Percentiles rank a stretch among this genome's conserved stretches.
Conservation (phyloP, 352 stramenopile species). For the Pelagophyceae sp. region DNA sequence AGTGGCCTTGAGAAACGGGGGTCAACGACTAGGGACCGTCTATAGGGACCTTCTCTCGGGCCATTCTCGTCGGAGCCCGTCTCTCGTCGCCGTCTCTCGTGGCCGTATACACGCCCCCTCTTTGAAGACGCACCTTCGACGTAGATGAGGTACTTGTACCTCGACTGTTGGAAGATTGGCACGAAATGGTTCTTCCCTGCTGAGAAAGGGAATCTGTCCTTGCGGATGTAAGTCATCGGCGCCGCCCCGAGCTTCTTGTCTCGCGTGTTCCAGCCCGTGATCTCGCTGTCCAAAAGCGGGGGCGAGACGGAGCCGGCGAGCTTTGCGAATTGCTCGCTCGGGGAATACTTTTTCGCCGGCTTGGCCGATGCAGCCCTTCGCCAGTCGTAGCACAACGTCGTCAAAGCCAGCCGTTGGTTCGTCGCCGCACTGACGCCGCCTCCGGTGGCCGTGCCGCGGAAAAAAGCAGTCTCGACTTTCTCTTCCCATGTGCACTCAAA, state of each 20-base stretch:
- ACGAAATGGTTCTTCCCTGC: conserved; percentile 83
- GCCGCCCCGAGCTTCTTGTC: conserved; percentile 90
- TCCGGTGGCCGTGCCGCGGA: conserved; percentile 88
- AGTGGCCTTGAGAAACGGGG: too few species aligned
- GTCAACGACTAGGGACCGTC: too few species aligned
- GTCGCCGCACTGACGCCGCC: conserved; percentile 85
- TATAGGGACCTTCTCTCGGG: too few species aligned
- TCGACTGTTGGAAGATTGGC: conserved; percentile 93
- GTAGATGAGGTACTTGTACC: conserved; percentile 94
- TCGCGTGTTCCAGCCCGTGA: conserved; percentile 88
- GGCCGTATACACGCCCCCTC: too few species aligned
- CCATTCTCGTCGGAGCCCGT: too few species aligned
- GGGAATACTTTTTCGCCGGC: background rate
- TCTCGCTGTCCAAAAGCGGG: conserved; percentile 87
- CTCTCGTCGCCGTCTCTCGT: too few species aligned
- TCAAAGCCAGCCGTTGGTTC: conserved; percentile 89
- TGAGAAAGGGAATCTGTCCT: conserved; percentile 74
- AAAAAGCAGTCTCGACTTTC: conserved; percentile 92
- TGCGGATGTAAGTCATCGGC: conserved; percentile 84
- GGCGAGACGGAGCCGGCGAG: conserved; percentile 45
- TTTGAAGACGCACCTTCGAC: too few species aligned
- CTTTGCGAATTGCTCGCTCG: conserved; percentile 61
- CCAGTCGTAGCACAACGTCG: conserved; percentile 83
- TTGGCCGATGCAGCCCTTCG: conserved; percentile 59
- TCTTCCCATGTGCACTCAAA: conserved; percentile 89